Evolutionary conservation across 192 early-diverging fungal genomes (phyloP).

Genomic region (Cladochytrium replicatum): DNA sequence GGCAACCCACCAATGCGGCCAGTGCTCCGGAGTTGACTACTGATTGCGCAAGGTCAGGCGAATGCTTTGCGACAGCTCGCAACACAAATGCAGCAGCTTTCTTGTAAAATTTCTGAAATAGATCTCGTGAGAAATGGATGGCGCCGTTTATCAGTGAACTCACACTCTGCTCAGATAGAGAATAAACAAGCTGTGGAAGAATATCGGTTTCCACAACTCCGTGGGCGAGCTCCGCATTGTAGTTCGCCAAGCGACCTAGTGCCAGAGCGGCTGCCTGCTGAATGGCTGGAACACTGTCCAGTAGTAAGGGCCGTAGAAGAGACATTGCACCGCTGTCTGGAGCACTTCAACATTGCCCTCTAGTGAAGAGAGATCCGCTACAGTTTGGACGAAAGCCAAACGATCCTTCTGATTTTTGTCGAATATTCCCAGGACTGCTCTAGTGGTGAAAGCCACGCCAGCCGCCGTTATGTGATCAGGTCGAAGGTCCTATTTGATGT

Average conservation of each 20-base stretch:
- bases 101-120: constrained; percentile 53
- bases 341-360: constrained; percentile 48
- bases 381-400: constrained; percentile 44
- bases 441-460: constrained; percentile 13
- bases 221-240: constrained; percentile 45
- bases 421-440: constrained; percentile 36
- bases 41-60: constrained; percentile 39
- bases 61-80: constrained; percentile 47
- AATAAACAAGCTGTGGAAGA: constrained; percentile 42
- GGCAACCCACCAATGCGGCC: constrained; percentile 37
- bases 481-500: no score
- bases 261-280: constrained; percentile 52
- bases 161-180: constrained; percentile 43
- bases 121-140: no score
- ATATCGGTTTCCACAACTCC: constrained; percentile 45
- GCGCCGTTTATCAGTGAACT: background rate
- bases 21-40: constrained; percentile 46
- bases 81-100: constrained; percentile 48
- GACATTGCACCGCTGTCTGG: constrained; percentile 36
- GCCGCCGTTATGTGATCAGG: no score
- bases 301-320: constrained; percentile 40
- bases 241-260: constrained; percentile 45
- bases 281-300: constrained; percentile 45
- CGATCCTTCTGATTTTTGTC: constrained; percentile 51
- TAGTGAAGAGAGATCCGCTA: constrained; percentile 46